These are phyloP conservation scores for Metschnikowia amazonensis DNA, from an alignment of 805 yeast genomes.

Conservation along the genomic window DNA sequence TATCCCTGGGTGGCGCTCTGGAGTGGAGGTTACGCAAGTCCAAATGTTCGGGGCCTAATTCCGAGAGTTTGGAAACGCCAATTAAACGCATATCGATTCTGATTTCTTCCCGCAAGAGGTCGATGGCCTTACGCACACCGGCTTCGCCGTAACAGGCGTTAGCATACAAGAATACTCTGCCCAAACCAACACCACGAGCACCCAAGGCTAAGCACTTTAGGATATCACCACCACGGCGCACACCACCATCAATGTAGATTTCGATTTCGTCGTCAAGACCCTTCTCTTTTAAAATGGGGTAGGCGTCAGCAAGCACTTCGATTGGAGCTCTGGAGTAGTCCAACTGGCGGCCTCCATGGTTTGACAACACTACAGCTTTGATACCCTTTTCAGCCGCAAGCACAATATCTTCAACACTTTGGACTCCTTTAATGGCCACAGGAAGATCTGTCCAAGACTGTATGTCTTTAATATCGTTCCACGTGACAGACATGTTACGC, in stretches of 20 bases:
- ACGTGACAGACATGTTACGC: slow-evolving; percentile 29
- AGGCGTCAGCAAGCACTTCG: slow-evolving; percentile 68
- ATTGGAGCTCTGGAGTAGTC: slow-evolving; percentile 80
- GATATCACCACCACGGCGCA: slow-evolving; percentile 64
- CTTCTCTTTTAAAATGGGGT: slow-evolving; percentile 46
- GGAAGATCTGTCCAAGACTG: slow-evolving; percentile 33
- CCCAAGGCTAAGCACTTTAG: slow-evolving; percentile 66
- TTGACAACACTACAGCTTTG: slow-evolving; percentile 70
- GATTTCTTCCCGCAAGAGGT: slow-evolving; percentile 64
- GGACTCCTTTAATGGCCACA: slow-evolving; percentile 64
- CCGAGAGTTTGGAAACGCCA: slow-evolving; percentile 56
- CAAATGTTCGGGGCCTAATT: slow-evolving; percentile 14
- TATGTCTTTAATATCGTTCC: slow-evolving; percentile 38
- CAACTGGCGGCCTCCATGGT: slow-evolving; percentile 88
- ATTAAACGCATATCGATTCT: slow-evolving; percentile 75
- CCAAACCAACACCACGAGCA: slow-evolving; percentile 68
- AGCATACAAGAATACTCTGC: slow-evolving; percentile 64
- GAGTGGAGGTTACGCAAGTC: slow-evolving; percentile 13
- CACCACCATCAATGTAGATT: slow-evolving; percentile 65
- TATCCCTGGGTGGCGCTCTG: slow-evolving; percentile 11
- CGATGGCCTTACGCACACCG: slow-evolving; percentile 59
- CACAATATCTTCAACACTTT: slow-evolving; percentile 61
- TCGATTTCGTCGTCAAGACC: slow-evolving; percentile 48
- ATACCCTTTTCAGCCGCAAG: slow-evolving; percentile 55
- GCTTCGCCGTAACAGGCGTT: slow-evolving; percentile 60